These are phyloP conservation scores for Pseudogymnoascus sp. DNA, from an alignment of 2,329 filamentous ascomycete genomes.

Conservation along the genomic window DNA sequence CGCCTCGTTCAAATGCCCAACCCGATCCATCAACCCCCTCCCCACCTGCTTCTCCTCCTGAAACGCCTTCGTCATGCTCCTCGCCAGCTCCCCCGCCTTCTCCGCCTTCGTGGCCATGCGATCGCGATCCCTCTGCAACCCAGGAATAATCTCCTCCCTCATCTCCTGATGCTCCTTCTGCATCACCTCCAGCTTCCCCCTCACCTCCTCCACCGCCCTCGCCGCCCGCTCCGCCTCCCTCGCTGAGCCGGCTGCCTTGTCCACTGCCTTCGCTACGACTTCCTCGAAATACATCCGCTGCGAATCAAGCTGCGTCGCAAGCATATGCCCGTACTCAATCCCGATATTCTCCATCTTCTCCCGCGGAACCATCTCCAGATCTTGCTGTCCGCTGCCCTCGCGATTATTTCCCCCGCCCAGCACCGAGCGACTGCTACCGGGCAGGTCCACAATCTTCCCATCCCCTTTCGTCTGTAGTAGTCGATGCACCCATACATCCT, in stretches of 20 bases:
- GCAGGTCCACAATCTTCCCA: conserved; percentile 86
- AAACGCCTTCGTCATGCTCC: conserved; percentile 65
- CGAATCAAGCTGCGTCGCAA: conserved; percentile 86
- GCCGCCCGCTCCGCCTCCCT: conserved; percentile 57
- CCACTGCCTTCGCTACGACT: conserved; percentile 76
- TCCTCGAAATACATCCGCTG: conserved; percentile 94
- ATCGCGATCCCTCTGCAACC: conserved; percentile 64
- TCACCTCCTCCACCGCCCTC: conserved; percentile 39
- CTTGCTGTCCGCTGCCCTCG: conserved; percentile 16
- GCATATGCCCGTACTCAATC: conserved; percentile 87
- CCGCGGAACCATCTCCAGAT: conserved; percentile 62
- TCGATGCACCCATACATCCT: conserved; percentile 91
- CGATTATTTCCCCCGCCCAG: conserved; percentile 4
- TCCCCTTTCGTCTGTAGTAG: conserved; percentile 91
- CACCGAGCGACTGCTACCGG: conserved; percentile 30
- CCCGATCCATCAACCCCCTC: conserved; percentile 72
- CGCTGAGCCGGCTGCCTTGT: conserved; percentile 74
- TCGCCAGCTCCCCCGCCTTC: conserved; percentile 68
- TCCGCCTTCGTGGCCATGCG: conserved; percentile 60
- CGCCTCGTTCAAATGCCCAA: conserved; percentile 63
- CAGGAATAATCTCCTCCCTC: conserved; percentile 48
- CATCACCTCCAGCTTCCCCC: conserved; percentile 44
- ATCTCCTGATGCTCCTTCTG: conserved; percentile 43
- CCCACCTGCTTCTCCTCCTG: conserved; percentile 83
- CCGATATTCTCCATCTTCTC: conserved; percentile 69